Evolutionary conservation across 2,329 filamentous ascomycete genomes (phyloP).

Genomic region (Davidsoniella virescens): DNA sequence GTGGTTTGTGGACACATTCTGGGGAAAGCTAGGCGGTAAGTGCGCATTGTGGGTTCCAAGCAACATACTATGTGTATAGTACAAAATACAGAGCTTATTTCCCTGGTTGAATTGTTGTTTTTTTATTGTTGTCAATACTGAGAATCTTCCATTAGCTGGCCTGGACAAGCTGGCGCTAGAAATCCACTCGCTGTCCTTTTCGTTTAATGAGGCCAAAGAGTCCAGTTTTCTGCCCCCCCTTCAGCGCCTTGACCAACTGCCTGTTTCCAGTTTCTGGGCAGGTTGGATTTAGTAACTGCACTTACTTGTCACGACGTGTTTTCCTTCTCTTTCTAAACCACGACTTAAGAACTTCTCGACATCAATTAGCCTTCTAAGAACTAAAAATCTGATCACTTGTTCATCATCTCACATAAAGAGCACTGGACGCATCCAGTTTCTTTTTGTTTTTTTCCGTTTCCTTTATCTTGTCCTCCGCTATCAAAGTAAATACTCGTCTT

Average conservation of each 20-base stretch:
- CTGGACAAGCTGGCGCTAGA: not conserved
- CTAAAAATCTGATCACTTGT: too few species aligned
- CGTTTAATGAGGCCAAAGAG: not conserved
- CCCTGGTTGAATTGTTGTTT: too few species aligned
- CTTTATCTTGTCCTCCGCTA: not conserved
- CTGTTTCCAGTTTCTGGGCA: not conserved
- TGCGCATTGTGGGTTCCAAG: not conserved
- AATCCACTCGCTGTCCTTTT: conserved; percentile 15
- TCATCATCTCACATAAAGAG: too few species aligned
- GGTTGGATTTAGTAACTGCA: too few species aligned
- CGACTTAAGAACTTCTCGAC: too few species aligned
- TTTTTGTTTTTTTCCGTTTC: not conserved
- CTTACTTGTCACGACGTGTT: too few species aligned
- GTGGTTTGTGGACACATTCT: not conserved
- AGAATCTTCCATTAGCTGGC: not conserved
- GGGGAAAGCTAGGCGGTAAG: not conserved
- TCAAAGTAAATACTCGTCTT: not conserved
- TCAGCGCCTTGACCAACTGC: not conserved
- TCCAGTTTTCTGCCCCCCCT: not conserved
- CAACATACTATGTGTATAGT: too few species aligned
- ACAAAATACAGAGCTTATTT: too few species aligned
- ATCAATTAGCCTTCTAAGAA: too few species aligned
- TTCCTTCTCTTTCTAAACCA: too few species aligned
- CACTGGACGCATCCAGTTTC: too few species aligned
- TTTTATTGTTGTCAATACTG: not conserved